Base-by-base conservation (phyloP, 2,329 filamentous ascomycete species). In the Tolypocladium paradoxum region DNA sequence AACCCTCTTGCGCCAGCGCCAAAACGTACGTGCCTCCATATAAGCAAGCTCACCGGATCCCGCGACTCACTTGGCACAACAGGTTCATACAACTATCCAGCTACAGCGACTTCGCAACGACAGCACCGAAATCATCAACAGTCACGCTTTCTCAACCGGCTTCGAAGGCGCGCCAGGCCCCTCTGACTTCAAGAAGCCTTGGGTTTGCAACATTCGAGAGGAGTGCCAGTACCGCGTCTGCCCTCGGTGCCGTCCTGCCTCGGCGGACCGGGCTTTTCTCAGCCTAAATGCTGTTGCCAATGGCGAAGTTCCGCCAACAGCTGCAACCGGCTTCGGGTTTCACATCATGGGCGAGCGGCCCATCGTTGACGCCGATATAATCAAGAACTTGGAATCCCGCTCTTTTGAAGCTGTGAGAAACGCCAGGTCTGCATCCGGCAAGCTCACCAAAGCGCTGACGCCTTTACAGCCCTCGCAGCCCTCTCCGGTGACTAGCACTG, bases 211-310 rank as follows among this genome's bases (percentile, higher is more conserved):
- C 37, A 55, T 62, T 22, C 60, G 60, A 1, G 58, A 69, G 1
- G 75, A 80, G 60, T 83, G 80, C 55, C 69, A 72, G 45, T 75
- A 72, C 64, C 78, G 69, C 55, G 69, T 73, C 43, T 84, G 80
- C 55, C 70, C 73, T 4, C 55, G 54, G 7, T 83, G 81, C 57
- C 74, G 77, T 4, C 72, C 71, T 5, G 64, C 63, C 1, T 70
- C 66, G 29, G 62, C 65, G 24, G 69, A 74, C 16, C 73, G 79
- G 31, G 62, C 73, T 1, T 78, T 67, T 54, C 63, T 82, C 24
- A 77, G 75, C 57, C 65, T 83, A 20, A 64, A 78, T 55, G 75
- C 71, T 4, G 66, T 83, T 24, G 62, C 68, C n/a, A 64, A 75
- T 24, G 77, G 71, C 7, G 75, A 81, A 48, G 65, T 81, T 4